phyloP scores from a whole-genome alignment of 225 moss, liverwort and hornwort genomes.

The Polytrichum commune region DNA sequence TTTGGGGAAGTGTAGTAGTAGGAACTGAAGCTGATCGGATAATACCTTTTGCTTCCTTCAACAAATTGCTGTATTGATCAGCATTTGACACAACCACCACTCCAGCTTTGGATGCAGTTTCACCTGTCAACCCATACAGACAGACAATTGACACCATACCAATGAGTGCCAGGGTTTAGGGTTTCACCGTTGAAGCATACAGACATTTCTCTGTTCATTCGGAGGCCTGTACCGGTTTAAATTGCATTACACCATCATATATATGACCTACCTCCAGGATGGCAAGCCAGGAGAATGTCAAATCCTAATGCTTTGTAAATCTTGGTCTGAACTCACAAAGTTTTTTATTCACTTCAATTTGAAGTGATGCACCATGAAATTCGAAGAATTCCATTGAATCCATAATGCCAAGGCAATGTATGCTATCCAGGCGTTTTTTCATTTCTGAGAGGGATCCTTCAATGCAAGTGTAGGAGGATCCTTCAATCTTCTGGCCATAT shows the following conservation, averaged over 20 bases:
- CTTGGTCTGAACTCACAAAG: too few relatives aligned
- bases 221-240: too few relatives aligned
- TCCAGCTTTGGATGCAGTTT: conserved; percentile 21
- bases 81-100: conserved; percentile 34
- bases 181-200: neutral
- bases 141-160: conserved; percentile 7
- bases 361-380: too few relatives aligned
- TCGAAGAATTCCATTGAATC: too few relatives aligned
- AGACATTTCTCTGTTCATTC: neutral
- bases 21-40: neutral
- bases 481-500: too few relatives aligned
- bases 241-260: neutral
- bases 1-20: neutral
- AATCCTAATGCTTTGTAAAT: too few relatives aligned
- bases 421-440: too few relatives aligned
- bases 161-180: neutral
- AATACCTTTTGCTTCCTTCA: conserved; percentile 54
- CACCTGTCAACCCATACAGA: conserved; percentile 20
- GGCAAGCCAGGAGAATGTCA: neutral
- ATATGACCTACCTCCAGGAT: neutral
- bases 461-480: too few relatives aligned
- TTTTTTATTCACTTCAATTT: too few relatives aligned
- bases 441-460: too few relatives aligned
- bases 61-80: conserved; percentile 43
- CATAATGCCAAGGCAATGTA: too few relatives aligned